These are phyloP conservation scores for Scortechinia acanthostroma DNA, from an alignment of 2,329 filamentous ascomycete species.

Conservation along the genomic window DNA sequence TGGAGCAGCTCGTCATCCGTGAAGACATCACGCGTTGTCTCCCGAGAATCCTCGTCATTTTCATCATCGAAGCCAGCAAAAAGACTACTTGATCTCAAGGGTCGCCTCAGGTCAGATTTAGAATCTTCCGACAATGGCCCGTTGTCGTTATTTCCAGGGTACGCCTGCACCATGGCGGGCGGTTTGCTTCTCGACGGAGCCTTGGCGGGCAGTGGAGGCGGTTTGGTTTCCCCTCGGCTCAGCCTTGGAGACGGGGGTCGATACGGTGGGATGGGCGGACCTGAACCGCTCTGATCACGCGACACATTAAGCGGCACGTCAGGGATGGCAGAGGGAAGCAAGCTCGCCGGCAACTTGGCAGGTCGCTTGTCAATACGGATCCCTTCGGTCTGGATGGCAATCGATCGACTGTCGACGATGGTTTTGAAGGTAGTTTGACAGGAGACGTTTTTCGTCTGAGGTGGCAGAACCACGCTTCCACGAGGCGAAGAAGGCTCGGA, in stretches of 20 bases:
- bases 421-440: conserved; percentile 66
- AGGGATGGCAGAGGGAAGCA: conserved; percentile 73
- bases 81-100: conserved; percentile 74
- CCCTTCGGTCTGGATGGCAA: conserved; percentile 74
- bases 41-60: conserved; percentile 23
- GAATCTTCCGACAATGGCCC: conserved; percentile 55
- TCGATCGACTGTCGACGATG: conserved; percentile 42
- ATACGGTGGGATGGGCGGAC: too few relatives aligned
- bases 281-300: conserved; percentile 21
- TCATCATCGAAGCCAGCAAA: conserved; percentile 76
- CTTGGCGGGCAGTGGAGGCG: conserved; percentile 46
- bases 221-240: background rate
- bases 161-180: conserved; percentile 42
- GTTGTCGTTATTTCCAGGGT: conserved; percentile 76
- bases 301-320: conserved; percentile 16
- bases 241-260: conserved; percentile 41
- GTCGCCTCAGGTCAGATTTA: conserved; percentile 55
- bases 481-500: conserved; percentile 76
- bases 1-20: background rate
- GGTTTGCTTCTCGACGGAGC: conserved; percentile 20
- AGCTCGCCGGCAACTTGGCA: conserved; percentile 67
- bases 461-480: conserved; percentile 63
- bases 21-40: background rate
- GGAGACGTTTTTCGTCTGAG: conserved; percentile 73
- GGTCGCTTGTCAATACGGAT: conserved; percentile 77